phyloP scores from a whole-genome alignment of 192 early-diverging fungal species.

The Funneliformis mosseae region DNA sequence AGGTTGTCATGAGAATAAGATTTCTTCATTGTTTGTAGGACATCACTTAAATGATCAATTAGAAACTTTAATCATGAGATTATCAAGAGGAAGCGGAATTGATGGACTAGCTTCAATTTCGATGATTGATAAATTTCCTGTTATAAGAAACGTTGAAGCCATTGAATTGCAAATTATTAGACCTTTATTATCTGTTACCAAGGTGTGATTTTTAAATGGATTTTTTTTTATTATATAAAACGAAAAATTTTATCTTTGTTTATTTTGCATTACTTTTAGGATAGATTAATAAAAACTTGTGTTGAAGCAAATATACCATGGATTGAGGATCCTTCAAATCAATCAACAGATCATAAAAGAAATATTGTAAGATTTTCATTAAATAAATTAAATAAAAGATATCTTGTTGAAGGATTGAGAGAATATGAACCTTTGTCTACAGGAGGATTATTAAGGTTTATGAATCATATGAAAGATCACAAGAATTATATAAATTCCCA shows the following conservation, averaged over 20 bases:
- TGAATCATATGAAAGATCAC: conserved; percentile 51
- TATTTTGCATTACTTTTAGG: conserved; percentile 19
- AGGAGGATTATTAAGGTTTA: conserved; percentile 36
- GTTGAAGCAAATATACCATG: conserved; percentile 35
- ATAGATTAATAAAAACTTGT: conserved; percentile 43
- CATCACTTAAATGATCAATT: conserved; percentile 53
- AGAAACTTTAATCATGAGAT: conserved; percentile 46
- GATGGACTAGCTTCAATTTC: conserved; percentile 51
- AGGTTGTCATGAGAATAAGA: conserved; percentile 40
- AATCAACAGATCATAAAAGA: conserved; percentile 43
- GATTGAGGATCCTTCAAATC: conserved; percentile 48
- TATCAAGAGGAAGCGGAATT: conserved; percentile 48
- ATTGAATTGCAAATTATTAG: conserved; percentile 42
- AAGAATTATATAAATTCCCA: conserved; percentile 28
- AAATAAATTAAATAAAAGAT: conserved; percentile 22
- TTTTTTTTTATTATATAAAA: neutral
- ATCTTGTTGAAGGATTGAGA: neutral
- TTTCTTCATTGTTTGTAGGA: conserved; percentile 47
- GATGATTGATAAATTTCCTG: conserved; percentile 34
- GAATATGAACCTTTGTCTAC: conserved; percentile 39
- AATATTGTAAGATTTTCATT: conserved; percentile 43
- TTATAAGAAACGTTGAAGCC: conserved; percentile 43
- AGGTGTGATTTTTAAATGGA: conserved; percentile 37
- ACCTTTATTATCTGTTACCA: conserved; percentile 44
- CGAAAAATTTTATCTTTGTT: neutral